A percentile compares a stretch with the other conserved stretches of the same genome.
phyloP scores from a whole-genome alignment of 257 asterid species.

The Cordia subcordata region DNA sequence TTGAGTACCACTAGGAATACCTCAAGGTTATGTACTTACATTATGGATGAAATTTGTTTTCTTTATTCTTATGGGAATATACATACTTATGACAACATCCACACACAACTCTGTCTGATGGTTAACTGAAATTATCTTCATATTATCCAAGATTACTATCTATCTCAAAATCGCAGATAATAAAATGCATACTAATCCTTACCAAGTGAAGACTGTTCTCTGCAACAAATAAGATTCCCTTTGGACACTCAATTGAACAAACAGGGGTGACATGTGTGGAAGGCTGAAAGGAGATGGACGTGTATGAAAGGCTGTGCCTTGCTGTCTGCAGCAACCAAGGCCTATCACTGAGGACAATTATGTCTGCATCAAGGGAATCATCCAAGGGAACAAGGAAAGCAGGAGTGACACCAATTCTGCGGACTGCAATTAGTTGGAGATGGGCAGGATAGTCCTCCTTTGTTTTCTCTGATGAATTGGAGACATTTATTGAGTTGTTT shows the following conservation, averaged over 20 bases:
- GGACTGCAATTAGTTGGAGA: constrained; percentile 89
- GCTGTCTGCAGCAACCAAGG: constrained; percentile 98
- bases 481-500: constrained; percentile 23
- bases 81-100: too few species aligned
- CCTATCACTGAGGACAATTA: constrained; percentile 94
- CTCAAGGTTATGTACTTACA: too few species aligned
- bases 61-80: too few species aligned
- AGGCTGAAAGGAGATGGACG: constrained; percentile 91
- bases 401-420: constrained; percentile 95
- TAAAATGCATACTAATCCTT: constrained; percentile 18
- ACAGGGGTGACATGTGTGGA: constrained; percentile 97
- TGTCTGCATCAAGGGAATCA: constrained; percentile 79
- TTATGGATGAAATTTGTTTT: too few species aligned
- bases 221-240: constrained; percentile 90
- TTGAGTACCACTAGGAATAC: too few species aligned
- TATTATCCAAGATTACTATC: neutral
- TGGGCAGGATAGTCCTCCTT: constrained; percentile 43
- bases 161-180: neutral
- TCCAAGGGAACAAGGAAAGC: constrained; percentile 81
- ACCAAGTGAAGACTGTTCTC: constrained; percentile 97
- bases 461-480: constrained; percentile 37
- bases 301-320: constrained; percentile 90
- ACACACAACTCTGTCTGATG: too few species aligned
- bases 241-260: constrained; percentile 77
- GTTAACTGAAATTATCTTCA: neutral